Evolutionary conservation across 257 asterid species (phyloP).

Genomic region (Primulina eburnea): DNA sequence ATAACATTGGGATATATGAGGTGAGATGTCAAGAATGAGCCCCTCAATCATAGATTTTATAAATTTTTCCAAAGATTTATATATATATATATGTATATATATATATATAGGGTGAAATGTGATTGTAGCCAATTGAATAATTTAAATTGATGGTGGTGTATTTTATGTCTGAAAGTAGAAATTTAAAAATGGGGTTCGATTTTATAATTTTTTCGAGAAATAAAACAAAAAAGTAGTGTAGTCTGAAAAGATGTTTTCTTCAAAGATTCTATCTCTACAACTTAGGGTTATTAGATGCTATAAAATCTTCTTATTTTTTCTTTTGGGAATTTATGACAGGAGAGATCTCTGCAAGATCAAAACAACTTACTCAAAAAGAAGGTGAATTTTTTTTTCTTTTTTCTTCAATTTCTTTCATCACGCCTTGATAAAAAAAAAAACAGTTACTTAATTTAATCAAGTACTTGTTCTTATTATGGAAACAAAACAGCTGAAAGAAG

Average conservation of each 20-base stretch:
- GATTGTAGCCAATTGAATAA: too few species aligned
- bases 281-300: background rate
- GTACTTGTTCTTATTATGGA: background rate
- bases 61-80: background rate
- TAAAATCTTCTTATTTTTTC: background rate
- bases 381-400: conserved; percentile 27
- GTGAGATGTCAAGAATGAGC: background rate
- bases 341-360: conserved; percentile 55
- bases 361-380: conserved; percentile 47
- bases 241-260: too few species aligned
- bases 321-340: conserved; percentile 39
- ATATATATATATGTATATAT: too few species aligned
- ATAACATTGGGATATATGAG: background rate
- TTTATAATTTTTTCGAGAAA: too few species aligned
- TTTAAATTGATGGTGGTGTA: too few species aligned
- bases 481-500: conserved; percentile 41
- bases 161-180: too few species aligned
- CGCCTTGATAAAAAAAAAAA: background rate
- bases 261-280: background rate
- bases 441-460: background rate
- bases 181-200: background rate
- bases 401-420: background rate
- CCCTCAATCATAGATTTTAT: background rate
- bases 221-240: background rate
- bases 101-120: too few species aligned